Evolutionary conservation across 2,329 filamentous ascomycete genomes (phyloP).

Genomic region (Claviceps quebecensis): DNA sequence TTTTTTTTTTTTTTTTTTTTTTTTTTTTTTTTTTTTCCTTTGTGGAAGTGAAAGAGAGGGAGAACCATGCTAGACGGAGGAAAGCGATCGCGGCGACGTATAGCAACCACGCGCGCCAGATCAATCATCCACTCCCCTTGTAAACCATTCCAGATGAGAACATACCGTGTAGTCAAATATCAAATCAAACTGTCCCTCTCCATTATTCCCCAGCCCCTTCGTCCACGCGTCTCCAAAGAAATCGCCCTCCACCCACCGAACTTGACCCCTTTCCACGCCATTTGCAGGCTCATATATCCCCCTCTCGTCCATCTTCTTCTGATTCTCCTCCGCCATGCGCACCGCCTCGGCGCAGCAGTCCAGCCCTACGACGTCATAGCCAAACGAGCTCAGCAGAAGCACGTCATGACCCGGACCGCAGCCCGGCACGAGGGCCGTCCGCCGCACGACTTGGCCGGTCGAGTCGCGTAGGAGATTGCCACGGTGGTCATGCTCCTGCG

Average conservation of each 20-base stretch:
- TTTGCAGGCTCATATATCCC: conserved; percentile 28
- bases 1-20: too few relatives aligned
- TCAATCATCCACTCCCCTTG: too few relatives aligned
- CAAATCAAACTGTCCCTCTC: conserved; percentile 45
- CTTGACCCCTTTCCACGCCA: conserved; percentile 30
- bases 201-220: conserved; percentile 23
- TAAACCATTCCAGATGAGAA: neutral
- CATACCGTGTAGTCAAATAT: conserved; percentile 49
- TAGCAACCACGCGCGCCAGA: too few relatives aligned
- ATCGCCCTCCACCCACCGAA: conserved; percentile 46
- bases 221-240: conserved; percentile 52
- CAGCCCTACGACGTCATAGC: conserved; percentile 65
- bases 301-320: conserved; percentile 23
- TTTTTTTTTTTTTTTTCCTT: neutral
- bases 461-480: conserved; percentile 11
- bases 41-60: too few relatives aligned
- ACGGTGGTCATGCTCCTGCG: conserved; percentile 19
- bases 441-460: conserved; percentile 12
- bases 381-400: conserved; percentile 56
- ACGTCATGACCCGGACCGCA: conserved; percentile 77
- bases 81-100: too few relatives aligned
- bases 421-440: conserved; percentile 57
- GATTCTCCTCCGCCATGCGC: conserved; percentile 31
- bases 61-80: too few relatives aligned
- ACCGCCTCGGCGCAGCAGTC: conserved; percentile 44